Conservation (phyloP, 1,284 basidiomycete species). For the Austroboletus novae-zelandiae region DNA sequence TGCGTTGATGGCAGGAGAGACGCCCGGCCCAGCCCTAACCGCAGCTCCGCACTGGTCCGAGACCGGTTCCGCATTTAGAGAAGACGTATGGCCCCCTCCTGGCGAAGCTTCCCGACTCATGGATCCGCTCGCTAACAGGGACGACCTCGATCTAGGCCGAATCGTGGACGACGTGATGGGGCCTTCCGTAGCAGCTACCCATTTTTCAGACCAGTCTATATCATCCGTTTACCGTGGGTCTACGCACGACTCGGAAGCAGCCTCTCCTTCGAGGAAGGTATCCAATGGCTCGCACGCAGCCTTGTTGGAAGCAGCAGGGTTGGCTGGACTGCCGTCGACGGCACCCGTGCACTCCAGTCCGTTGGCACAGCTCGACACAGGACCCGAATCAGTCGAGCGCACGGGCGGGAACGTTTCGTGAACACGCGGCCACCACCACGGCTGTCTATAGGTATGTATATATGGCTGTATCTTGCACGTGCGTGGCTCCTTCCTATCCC, state of each 20-base stretch:
- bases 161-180: slow-evolving; percentile 59
- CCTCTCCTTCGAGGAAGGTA: slow-evolving; percentile 11
- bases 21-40: not conserved
- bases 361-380: slow-evolving; percentile 6
- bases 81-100: slow-evolving; percentile 50
- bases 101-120: slow-evolving; percentile 38
- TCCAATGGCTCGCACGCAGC: slow-evolving; percentile 22
- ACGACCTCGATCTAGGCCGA: slow-evolving; percentile 34
- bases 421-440: not conserved
- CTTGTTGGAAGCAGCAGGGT: slow-evolving; percentile 24
- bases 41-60: slow-evolving; percentile 27
- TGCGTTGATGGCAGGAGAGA: not conserved
- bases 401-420: not conserved
- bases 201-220: slow-evolving; percentile 26
- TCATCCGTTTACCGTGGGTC: slow-evolving; percentile 9
- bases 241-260: slow-evolving; percentile 9
- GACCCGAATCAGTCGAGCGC: not conserved
- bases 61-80: slow-evolving; percentile 49
- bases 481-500: too few species aligned
- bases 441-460: not conserved
- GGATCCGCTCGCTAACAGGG: slow-evolving; percentile 39
- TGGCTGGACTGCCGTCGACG: not conserved
- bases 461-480: too few species aligned
- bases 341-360: slow-evolving; percentile 20
- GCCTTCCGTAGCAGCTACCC: slow-evolving; percentile 15